Evolutionary conservation across 2,329 filamentous ascomycete species (phyloP).

Genomic region (Fonsecaea erecta): DNA sequence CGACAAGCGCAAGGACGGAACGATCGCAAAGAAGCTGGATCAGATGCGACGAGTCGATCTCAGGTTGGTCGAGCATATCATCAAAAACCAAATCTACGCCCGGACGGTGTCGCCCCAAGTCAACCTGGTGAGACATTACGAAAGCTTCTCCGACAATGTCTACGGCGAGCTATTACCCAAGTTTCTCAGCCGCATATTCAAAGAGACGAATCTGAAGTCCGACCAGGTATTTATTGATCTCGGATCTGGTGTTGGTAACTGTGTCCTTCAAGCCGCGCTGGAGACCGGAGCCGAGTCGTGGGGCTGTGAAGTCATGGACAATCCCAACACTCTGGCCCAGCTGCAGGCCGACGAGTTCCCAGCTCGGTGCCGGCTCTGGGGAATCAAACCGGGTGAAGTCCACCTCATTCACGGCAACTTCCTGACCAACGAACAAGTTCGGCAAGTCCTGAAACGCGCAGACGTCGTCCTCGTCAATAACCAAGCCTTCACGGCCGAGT

Average conservation of each 20-base stretch:
- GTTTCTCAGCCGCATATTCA: slow-evolving; percentile 82
- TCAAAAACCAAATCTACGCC: slow-evolving; percentile 80
- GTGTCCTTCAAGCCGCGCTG: slow-evolving; percentile 89
- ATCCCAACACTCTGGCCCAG: slow-evolving; percentile 80
- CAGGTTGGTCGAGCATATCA: slow-evolving; percentile 76
- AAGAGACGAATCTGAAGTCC: slow-evolving; percentile 76
- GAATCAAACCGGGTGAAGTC: slow-evolving; percentile 77
- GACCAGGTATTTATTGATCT: slow-evolving; percentile 90
- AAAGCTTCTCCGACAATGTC: slow-evolving; percentile 88
- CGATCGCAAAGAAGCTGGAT: slow-evolving; percentile 73
- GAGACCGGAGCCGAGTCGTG: slow-evolving; percentile 93
- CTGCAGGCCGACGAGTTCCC: slow-evolving; percentile 81
- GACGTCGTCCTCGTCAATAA: slow-evolving; percentile 99
- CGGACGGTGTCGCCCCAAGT: slow-evolving; percentile 90
- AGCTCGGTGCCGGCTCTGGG: slow-evolving; percentile 87
- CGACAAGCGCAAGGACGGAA: slow-evolving; percentile 69
- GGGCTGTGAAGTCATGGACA: slow-evolving; percentile 96
- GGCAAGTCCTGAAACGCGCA: slow-evolving; percentile 75
- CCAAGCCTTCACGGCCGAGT: slow-evolving; percentile 85
- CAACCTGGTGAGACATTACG: slow-evolving; percentile 80
- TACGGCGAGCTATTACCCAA: slow-evolving; percentile 90
- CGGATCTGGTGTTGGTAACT: slow-evolving; percentile 94
- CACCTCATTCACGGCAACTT: slow-evolving; percentile 84
- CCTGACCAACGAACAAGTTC: slow-evolving; percentile 71
- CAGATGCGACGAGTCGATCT: slow-evolving; percentile 70